Percentiles rank a stretch among this genome's conserved stretches.
These are phyloP conservation scores for Prunus fruticosa DNA, from an alignment of 306 rosid genomes.

Conservation along the genomic window DNA sequence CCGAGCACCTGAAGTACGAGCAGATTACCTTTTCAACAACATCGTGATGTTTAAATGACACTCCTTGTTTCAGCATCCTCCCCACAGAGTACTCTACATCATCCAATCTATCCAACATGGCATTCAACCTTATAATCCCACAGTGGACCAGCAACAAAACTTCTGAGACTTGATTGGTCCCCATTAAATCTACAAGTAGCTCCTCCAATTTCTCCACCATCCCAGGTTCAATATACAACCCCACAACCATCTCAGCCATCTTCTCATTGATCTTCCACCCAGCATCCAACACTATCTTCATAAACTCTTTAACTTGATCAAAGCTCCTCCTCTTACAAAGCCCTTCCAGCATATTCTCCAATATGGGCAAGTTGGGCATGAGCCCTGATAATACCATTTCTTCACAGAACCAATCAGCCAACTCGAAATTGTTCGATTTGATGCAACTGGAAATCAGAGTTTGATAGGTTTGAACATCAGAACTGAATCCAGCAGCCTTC, in stretches of 20 bases:
- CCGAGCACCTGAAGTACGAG: slow-evolving; percentile 49
- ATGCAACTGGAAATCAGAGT: slow-evolving; percentile 47
- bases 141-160: slow-evolving; percentile 39
- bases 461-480: slow-evolving; percentile 49
- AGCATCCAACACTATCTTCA: slow-evolving; percentile 28
- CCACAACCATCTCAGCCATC: slow-evolving; percentile 44
- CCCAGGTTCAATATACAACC: slow-evolving; percentile 32
- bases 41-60: slow-evolving; percentile 32
- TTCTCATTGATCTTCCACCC: slow-evolving; percentile 39
- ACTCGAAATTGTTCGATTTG: slow-evolving; percentile 38
- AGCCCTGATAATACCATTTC: slow-evolving; percentile 43
- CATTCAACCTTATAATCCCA: slow-evolving; percentile 43
- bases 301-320: slow-evolving; percentile 35
- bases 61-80: slow-evolving; percentile 59
- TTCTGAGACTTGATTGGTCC: slow-evolving; percentile 7
- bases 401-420: slow-evolving; percentile 38
- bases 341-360: slow-evolving; percentile 54
- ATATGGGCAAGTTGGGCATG: slow-evolving; percentile 43
- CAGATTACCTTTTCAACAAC: slow-evolving; percentile 59
- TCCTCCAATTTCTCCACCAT: slow-evolving; percentile 44
- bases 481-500: slow-evolving; percentile 41
- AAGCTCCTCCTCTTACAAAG: slow-evolving; percentile 42
- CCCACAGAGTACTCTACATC: slow-evolving; percentile 52
- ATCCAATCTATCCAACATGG: slow-evolving; percentile 49
- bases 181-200: slow-evolving; percentile 33